These are phyloP conservation scores for Phytophthora megakarya DNA, from an alignment of 352 stramenopile species.

Conservation along the genomic window DNA sequence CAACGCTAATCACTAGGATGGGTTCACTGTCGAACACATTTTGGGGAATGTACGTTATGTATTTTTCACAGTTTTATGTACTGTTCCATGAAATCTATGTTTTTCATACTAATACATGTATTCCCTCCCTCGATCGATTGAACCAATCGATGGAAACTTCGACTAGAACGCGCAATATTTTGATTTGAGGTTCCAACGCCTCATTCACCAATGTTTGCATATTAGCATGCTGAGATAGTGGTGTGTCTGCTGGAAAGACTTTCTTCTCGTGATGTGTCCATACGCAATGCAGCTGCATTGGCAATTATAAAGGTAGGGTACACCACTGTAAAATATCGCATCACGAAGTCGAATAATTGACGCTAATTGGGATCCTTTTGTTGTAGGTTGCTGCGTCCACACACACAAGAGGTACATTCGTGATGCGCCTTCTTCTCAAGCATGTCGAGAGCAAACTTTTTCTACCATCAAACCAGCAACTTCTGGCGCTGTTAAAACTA, in stretches of 20 bases:
- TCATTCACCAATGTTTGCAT: neutral
- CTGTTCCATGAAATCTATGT: too few species aligned
- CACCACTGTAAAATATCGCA: neutral
- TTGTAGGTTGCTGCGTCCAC: conserved; percentile 43
- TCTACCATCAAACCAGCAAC: conserved; percentile 26
- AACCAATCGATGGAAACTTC: too few species aligned
- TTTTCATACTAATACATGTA: too few species aligned
- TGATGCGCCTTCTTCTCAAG: conserved; percentile 44
- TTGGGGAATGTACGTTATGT: too few species aligned
- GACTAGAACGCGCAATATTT: too few species aligned
- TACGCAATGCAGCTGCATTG: conserved; percentile 18
- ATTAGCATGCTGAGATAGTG: conserved; percentile 19
- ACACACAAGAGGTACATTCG: conserved; percentile 40
- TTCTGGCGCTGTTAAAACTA: conserved; percentile 51
- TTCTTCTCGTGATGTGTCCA: conserved; percentile 6
- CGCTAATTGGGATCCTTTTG: neutral
- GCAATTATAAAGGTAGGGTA: conserved; percentile 24
- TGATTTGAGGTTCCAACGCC: neutral
- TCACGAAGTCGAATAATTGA: neutral
- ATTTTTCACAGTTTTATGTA: too few species aligned
- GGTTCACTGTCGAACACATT: too few species aligned
- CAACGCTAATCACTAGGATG: too few species aligned
- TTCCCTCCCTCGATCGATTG: too few species aligned
- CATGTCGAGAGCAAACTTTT: conserved; percentile 28
- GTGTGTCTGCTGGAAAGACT: conserved; percentile 16